Evolutionary conservation across 805 yeast species (phyloP).

Genomic region (Scheffersomyces lignosus): DNA sequence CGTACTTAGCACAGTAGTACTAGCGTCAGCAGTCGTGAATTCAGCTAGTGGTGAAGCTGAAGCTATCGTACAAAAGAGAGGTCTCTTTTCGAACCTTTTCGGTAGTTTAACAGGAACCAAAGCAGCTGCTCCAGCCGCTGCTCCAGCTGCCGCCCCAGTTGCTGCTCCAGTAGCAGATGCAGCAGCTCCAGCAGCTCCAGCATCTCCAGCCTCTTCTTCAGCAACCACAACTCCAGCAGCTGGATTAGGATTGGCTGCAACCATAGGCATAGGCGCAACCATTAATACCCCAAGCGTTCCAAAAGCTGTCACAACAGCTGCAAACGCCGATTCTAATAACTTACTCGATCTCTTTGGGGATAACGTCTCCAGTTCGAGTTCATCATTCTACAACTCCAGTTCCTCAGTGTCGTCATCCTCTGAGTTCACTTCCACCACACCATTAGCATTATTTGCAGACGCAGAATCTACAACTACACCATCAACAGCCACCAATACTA

Average conservation of each 20-base stretch:
- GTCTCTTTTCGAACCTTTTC: conserved; percentile 9
- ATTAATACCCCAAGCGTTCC: too few species aligned
- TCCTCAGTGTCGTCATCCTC: conserved; percentile 2
- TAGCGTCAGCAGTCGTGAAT: conserved; percentile 22
- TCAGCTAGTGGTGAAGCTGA: conserved; percentile 8
- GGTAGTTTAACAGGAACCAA: conserved; percentile 1
- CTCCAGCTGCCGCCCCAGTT: conserved; percentile 7
- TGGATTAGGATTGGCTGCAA: neutral
- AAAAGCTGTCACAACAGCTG: conserved; percentile 1
- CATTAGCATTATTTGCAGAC: conserved; percentile 2
- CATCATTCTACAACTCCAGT: conserved; percentile 4
- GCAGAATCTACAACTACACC: neutral
- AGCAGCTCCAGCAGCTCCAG: conserved; percentile 7
- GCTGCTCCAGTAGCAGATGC: conserved; percentile 8
- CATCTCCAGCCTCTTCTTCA: conserved; percentile 2
- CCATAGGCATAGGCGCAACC: neutral
- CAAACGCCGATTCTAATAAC: conserved; percentile 1
- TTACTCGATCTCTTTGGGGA: conserved; percentile 1
- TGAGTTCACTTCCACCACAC: neutral
- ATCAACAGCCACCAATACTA: neutral
- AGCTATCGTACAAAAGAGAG: conserved; percentile 5
- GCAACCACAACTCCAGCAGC: neutral
- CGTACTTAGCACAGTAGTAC: conserved; percentile 23
- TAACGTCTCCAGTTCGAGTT: conserved; percentile 5
- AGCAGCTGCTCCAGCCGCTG: conserved; percentile 8